Percentiles rank a stretch among this genome's conserved stretches.
These are phyloP conservation scores for Gentiana dahurica DNA, from an alignment of 257 asterid genomes.

Conservation along the genomic window DNA sequence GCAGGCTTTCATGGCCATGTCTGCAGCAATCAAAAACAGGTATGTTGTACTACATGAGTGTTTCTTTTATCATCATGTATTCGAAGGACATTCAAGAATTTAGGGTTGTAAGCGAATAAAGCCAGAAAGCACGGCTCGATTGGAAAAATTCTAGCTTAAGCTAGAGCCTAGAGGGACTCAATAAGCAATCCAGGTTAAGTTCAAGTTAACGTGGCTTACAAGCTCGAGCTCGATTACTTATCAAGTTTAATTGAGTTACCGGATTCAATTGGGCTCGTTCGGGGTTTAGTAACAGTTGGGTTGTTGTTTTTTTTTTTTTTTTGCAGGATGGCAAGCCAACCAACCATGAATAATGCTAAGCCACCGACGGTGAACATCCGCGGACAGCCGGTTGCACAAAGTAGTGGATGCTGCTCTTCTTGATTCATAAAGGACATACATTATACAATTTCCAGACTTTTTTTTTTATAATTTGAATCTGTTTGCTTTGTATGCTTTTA, in stretches of 20 bases:
- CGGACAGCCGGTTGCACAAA: constrained; percentile 40
- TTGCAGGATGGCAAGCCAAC: constrained; percentile 47
- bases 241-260: too few relatives aligned
- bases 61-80: background rate
- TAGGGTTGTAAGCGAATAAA: background rate
- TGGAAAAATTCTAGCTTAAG: background rate
- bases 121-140: background rate
- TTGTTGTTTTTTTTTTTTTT: background rate
- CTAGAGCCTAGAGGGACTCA: too few relatives aligned
- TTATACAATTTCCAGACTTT: too few relatives aligned
- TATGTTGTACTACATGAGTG: constrained; percentile 11
- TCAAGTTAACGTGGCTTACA: background rate
- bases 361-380: constrained; percentile 39
- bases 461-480: too few relatives aligned
- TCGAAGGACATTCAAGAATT: background rate
- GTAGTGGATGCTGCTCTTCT: constrained; percentile 40
- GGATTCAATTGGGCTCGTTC: too few relatives aligned
- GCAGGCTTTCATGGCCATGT: constrained; percentile 93
- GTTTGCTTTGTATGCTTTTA: background rate
- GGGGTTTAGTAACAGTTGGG: background rate
- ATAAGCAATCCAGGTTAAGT: background rate
- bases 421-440: background rate
- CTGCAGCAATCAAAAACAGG: constrained; percentile 77
- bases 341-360: constrained; percentile 22
- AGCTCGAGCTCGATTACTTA: too few relatives aligned